Base-by-base conservation (phyloP, 352 stramenopile species). In the Blastocystis sp. region DNA sequence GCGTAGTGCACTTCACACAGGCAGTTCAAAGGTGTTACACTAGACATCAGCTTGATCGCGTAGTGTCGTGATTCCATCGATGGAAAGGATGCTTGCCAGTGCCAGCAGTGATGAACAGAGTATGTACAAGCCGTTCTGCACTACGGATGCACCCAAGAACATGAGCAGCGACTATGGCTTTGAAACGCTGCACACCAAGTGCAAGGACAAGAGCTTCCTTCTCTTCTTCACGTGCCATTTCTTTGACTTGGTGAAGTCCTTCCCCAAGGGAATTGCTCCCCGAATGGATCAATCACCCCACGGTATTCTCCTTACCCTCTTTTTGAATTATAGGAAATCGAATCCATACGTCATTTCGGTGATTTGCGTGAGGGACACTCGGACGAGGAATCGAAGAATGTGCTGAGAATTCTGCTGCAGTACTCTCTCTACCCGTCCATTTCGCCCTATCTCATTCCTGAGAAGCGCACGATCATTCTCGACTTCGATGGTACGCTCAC, bases 401-500 rank as follows among this genome's bases (percentile, higher is more conserved):
- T 17, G 5, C 14, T 56, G 48, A 7, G 48, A 7, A 56, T 56
- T 56, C 48, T 56, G 48, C 48, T 56, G 5, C 48, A 56, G 48
- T 56, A 56, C 48, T 7, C 48, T 56, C 48, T 56, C 48, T 56
- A 56, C 48, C 48, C 48, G 5, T 56, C 48, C 5, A 56, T 56
- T 14, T 0, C 48, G 5, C 48, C 48, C 48, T 56, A 56, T 56
- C 14, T 56, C 5, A 56, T 56, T 7, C 48, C 5, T 7, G 48
- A 56, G 48, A 14, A 56, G 48, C 48, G 48, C 14, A 56, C 48
- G 5, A 14, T 56, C 5, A 1, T 56, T 14, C 34, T 84, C 14
- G 74, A 84, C 28, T 84, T 67, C 52, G 74, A 84, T n/a, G 74
- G 74, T 10, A 84, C 74, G 3, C n/a, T 84, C 38, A 70, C 74